phyloP scores from a whole-genome alignment of 306 rosid species.

The Ammopiptanthus mongolicus region DNA sequence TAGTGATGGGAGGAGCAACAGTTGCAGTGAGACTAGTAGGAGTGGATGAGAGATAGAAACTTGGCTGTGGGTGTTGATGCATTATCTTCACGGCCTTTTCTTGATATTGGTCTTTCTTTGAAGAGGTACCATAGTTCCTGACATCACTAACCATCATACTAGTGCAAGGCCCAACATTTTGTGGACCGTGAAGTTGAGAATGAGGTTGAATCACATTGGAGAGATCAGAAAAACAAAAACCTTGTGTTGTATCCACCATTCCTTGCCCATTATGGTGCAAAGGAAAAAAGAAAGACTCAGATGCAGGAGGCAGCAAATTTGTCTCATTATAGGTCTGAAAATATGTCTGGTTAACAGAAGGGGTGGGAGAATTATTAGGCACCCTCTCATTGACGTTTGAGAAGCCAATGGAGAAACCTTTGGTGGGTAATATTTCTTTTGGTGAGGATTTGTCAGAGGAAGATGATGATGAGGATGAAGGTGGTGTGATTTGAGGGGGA shows the following conservation, averaged over 20 bases:
- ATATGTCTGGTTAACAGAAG: slow-evolving; percentile 43
- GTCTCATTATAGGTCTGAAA: slow-evolving; percentile 29
- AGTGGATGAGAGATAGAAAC: slow-evolving; percentile 21
- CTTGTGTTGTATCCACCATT: slow-evolving; percentile 25
- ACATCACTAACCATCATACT: slow-evolving; percentile 50
- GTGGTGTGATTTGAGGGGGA: neutral
- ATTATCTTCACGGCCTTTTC: slow-evolving; percentile 18
- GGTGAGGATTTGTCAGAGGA: slow-evolving; percentile 61
- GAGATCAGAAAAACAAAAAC: slow-evolving; percentile 52
- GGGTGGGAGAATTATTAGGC: slow-evolving; percentile 42
- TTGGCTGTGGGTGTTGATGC: slow-evolving; percentile 28
- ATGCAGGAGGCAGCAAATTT: neutral
- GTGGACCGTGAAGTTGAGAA: neutral
- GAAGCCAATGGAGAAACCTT: slow-evolving; percentile 29
- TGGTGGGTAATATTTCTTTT: slow-evolving; percentile 10
- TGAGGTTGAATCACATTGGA: slow-evolving; percentile 26
- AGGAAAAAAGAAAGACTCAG: slow-evolving; percentile 43
- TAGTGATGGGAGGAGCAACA: slow-evolving; percentile 1
- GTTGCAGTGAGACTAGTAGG: neutral
- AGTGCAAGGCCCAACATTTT: slow-evolving; percentile 41
- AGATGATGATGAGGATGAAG: slow-evolving; percentile 42
- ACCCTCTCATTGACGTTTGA: slow-evolving; percentile 25
- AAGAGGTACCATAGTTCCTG: slow-evolving; percentile 25
- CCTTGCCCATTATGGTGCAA: neutral
- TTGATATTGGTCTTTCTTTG: slow-evolving; percentile 33